phyloP scores from a whole-genome alignment of 2,329 filamentous ascomycete genomes.

The Talaromyces sp. region DNA sequence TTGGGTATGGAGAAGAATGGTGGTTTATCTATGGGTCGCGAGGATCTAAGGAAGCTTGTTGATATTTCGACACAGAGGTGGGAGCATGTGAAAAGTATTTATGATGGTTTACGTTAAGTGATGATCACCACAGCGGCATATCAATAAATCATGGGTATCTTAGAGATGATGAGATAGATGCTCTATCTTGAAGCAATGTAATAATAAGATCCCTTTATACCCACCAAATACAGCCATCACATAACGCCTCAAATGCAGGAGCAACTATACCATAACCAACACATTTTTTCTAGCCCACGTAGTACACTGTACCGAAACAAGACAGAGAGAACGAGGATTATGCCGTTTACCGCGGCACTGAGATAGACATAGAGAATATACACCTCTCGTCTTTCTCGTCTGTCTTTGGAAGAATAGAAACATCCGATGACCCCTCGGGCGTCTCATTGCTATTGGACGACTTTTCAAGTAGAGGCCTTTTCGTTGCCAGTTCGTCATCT shows the following conservation, averaged over 20 bases:
- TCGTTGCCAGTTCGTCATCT: conserved; percentile 11
- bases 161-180: background rate
- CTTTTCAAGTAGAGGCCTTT: conserved; percentile 8
- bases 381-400: background rate
- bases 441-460: conserved; percentile 3
- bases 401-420: background rate
- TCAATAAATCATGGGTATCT: background rate
- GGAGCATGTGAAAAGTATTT: conserved; percentile 52
- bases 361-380: conserved; percentile 16
- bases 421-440: conserved; percentile 35
- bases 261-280: background rate
- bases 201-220: background rate
- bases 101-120: conserved; percentile 24
- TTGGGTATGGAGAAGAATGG: conserved; percentile 79
- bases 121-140: background rate
- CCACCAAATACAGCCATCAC: background rate
- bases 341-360: conserved; percentile 10
- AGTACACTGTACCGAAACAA: background rate
- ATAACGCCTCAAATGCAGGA: conserved; percentile 4
- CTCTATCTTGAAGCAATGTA: background rate
- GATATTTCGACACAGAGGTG: conserved; percentile 62
- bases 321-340: background rate
- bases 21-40: conserved; percentile 65
- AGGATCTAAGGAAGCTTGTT: conserved; percentile 60
- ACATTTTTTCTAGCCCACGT: too few species aligned